phyloP scores from a whole-genome alignment of 163 green algal genomes.

The Volvox carteri region DNA sequence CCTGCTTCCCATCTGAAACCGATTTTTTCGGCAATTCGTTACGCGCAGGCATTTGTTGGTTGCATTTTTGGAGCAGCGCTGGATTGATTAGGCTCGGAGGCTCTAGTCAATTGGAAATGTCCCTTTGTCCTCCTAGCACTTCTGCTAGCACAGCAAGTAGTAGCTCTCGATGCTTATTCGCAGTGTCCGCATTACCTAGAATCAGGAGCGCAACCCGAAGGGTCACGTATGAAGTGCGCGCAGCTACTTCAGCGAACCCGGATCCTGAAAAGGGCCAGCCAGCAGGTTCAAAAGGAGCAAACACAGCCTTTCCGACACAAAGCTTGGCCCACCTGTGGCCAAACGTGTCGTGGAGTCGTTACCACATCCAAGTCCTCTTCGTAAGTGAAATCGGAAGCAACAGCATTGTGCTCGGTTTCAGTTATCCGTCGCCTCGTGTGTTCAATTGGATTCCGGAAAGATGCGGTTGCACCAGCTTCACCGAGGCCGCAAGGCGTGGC shows the following conservation, averaged over 20 bases:
- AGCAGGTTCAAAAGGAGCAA: not conserved
- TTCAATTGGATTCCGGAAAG: not conserved
- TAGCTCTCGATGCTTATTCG: not conserved
- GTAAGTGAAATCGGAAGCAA: conserved; percentile 22
- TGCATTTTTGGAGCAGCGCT: too few relatives aligned
- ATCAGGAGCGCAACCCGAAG: not conserved
- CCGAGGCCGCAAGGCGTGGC: not conserved
- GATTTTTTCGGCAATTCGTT: too few relatives aligned
- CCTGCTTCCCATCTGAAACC: too few relatives aligned
- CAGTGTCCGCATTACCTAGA: not conserved
- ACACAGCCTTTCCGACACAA: not conserved
- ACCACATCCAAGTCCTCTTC: conserved; percentile 68
- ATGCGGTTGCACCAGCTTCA: not conserved
- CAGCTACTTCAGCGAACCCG: not conserved
- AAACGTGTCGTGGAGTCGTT: conserved; percentile 60
- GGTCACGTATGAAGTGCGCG: not conserved
- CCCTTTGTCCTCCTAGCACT: not conserved
- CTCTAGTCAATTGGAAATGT: not conserved
- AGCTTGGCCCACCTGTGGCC: conserved; percentile 38
- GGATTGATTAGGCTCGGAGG: not conserved
- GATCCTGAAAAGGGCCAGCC: conserved; percentile 24
- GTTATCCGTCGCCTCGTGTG: not conserved
- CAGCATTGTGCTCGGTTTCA: too few relatives aligned
- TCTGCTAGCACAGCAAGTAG: not conserved
- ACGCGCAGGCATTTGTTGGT: too few relatives aligned